Conservation (phyloP, 805 yeast genomes). For the Tetrapisispora arboricola region DNA sequence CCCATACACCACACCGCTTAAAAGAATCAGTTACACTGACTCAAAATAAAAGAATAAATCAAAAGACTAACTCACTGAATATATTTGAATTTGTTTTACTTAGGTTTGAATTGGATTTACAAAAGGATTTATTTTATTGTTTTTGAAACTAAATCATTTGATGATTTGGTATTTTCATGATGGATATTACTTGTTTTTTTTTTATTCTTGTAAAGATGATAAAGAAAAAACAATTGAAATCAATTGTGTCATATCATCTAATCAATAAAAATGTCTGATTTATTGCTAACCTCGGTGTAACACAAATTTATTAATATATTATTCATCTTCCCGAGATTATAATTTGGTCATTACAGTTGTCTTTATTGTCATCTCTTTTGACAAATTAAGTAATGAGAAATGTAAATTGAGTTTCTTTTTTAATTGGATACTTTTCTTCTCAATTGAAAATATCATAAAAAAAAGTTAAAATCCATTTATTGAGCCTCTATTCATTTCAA, state of each 20-base stretch:
- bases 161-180: too few species aligned
- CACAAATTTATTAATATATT: background rate
- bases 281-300: slow-evolving; percentile 2
- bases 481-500: background rate
- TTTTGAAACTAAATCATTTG: background rate
- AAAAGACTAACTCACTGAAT: slow-evolving; percentile 1
- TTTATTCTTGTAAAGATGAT: too few species aligned
- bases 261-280: slow-evolving; percentile 1
- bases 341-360: background rate
- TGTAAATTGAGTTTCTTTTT: slow-evolving; percentile 1
- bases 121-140: background rate
- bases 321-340: background rate
- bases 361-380: background rate
- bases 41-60: slow-evolving; percentile 1
- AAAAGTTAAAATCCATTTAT: slow-evolving; percentile 3
- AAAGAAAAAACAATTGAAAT: too few species aligned
- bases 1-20: slow-evolving; percentile 2
- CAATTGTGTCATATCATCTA: background rate
- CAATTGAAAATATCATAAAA: background rate
- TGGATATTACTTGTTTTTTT: background rate
- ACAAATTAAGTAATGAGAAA: background rate
- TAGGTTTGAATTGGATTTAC: slow-evolving; percentile 3
- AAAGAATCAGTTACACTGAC: slow-evolving; percentile 1
- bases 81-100: background rate
- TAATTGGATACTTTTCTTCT: slow-evolving; percentile 3